A percentile compares a stretch with the other conserved stretches of the same genome.
Conservation (phyloP, 2,329 filamentous ascomycete species). For the Verruconis gallopava region DNA sequence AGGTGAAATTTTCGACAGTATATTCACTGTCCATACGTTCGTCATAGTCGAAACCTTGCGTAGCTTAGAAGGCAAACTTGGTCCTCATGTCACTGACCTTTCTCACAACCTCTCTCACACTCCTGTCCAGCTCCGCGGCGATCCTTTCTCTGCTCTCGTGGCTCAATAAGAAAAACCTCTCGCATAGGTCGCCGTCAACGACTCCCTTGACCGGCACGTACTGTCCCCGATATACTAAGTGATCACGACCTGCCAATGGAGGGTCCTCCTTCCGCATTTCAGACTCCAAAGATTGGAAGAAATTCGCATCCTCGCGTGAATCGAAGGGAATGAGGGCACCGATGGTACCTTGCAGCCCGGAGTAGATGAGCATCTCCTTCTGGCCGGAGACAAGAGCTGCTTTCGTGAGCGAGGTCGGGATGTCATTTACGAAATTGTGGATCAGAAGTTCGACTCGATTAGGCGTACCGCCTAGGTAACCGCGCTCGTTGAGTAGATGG, state of each 20-base stretch:
- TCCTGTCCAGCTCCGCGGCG: constrained; percentile 81
- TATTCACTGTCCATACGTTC: too few species aligned
- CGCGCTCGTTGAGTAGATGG: constrained; percentile 79
- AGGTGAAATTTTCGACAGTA: too few species aligned
- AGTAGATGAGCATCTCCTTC: constrained; percentile 84
- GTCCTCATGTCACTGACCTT: constrained; percentile 44
- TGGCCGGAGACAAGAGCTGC: constrained; percentile 83
- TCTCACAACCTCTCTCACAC: constrained; percentile 83
- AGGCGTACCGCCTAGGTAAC: constrained; percentile 79
- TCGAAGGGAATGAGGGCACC: constrained; percentile 88
- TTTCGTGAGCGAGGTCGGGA: constrained; percentile 82
- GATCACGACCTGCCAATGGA: constrained; percentile 81
- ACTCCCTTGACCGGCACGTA: constrained; percentile 94
- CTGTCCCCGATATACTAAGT: constrained; percentile 90
- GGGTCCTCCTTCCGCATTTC: constrained; percentile 78
- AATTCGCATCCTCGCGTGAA: constrained; percentile 86
- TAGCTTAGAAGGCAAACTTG: constrained; percentile 12
- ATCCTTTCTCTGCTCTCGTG: constrained; percentile 93
- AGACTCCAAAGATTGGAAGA: constrained; percentile 89
- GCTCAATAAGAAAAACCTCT: constrained; percentile 72
- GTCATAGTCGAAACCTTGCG: too few species aligned
- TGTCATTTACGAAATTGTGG: constrained; percentile 84
- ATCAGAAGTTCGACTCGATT: constrained; percentile 74
- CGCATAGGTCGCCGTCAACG: constrained; percentile 93
- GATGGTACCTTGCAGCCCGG: constrained; percentile 85